Evolutionary conservation across 768 basidiomycete genomes (phyloP), one percentile per base, ranked within the genome.

Genomic region (Russula abietina): DNA sequence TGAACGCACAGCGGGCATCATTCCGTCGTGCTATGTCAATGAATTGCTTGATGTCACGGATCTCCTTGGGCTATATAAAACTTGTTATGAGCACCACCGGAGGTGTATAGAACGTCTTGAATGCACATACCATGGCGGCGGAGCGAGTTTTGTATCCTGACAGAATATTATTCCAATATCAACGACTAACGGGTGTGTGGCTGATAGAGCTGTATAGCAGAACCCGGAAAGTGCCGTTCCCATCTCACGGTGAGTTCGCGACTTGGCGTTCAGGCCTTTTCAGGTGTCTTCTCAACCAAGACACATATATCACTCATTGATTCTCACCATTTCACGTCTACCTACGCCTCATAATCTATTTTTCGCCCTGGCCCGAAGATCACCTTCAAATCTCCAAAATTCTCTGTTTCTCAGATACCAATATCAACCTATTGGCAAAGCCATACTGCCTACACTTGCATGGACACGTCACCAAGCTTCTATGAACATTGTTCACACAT

Each of bases 11-110:
- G 64, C 84, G 85, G 68, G 97, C 97, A 84, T 97, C 96, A 84
- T 93, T 96, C 80, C 96, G 87, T 81, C 88, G 87, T 60, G 95
- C 88, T 75, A 96, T 92, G 80, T 93, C 89, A 77, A 98, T 91
- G 81, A 98, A 98, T 77, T 91, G 83, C 82, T 98, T 99, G 84
- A 98, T 98, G 78, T 98, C 95, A 71, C 83, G 82, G 80, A 99
- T 87, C 86, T 98, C 91, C 80, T 97, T 94, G 65, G 96, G 94
- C 96, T 98, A 46, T 43, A 10, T 72, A 3, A 57, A 22, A 11
- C 16, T 4, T 17, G 0, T 22, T 6, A 54, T 60, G 5, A 45
- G 53, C 12, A 17, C 3, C 16, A 30, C 7, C 9, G 0, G 24
- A 30, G 48, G 4, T 16, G 32, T 26, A 24, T 22, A 56, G 39